Evolutionary conservation across 805 yeast species (phyloP), one percentile per base, ranked within the genome.

Genomic region (Cyberlindnera misumaiensis): DNA sequence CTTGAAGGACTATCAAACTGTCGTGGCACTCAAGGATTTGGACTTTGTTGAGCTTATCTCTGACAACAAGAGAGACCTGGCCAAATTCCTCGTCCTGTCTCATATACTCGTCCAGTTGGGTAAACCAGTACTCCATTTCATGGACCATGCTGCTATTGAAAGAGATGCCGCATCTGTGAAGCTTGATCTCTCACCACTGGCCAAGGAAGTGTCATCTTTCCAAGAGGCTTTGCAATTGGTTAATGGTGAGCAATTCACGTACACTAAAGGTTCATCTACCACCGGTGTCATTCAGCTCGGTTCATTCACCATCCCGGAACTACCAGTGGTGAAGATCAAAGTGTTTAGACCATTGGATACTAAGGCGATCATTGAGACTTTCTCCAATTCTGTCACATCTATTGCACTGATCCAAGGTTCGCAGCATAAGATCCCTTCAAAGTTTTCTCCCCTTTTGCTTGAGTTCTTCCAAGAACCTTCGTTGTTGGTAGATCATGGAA

Each of bases 71-170:
- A 55, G 64, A 25, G 86, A 81, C 44, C 67, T 81, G 9, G 60
- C 66, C 32, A 70, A 70, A 36, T 67, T 74, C 44, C 68, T 84
- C 5, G 60, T 74, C 32, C 72, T 78, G 18, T 75, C 94, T 3
- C 73, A 77, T 49, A 62, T 75, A 32, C 58, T 80, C 29, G 73
- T 89, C 7, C 62, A 63, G 39, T 58, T 71, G 26, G 45, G 60
- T 5, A 66, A 63, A 35, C 75, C 93, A 1, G 86, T 84, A 4
- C 67, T 88, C 43, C 95, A 88, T 62, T 83, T 88, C 56, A 80
- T 72, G 55, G 56, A 63, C 22, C 63, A 65, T 35, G 29, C 18
- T 18, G 11, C 36, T 9, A 5, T 35, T 13, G 24, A 24, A 4
- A 4, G 5, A 13, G 27, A 20, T 27, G 7, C 11, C 4, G 35